Base-by-base conservation (phyloP, 2,329 filamentous ascomycete genomes). In the Dryadomyces quercivorus region DNA sequence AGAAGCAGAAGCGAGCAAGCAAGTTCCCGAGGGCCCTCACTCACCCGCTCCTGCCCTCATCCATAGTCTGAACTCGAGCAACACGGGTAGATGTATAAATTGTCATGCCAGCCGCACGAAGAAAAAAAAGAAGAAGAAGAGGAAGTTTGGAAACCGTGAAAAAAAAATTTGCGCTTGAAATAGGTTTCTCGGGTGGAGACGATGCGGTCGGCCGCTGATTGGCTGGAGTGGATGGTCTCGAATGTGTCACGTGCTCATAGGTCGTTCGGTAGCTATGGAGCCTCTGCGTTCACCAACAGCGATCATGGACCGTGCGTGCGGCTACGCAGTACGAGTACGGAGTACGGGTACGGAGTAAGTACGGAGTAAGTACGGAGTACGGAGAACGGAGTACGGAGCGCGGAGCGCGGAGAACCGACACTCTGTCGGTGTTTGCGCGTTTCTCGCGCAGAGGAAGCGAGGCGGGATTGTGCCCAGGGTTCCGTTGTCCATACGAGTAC, bases 81-180 rank as follows among this genome's bases (percentile, higher is more conserved):
- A 90, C 84, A 87, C 82, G 85, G 85, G 81, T 67, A 74, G 71
- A 74, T 76, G 72, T 59, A 67, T 71, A 52, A 56, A 40, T 52
- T 54, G 78, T 84, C 76, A 81, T 84, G 81, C 82, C 82, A 74
- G 85, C 86, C 85, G 85, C 86, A 90, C 84, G 75, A 88, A 77
- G 81, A 78, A 77, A 72, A 72, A 60, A 73, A 75, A 79, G 16
- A 80, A 71, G 72, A 69, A 69, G 63, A 65, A 64, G 21, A 60
- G 49, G 53, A 54, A 60, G 63, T 20, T 64, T 64, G 38, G 53
- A 50, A 38, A 53, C 45, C 54, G 52, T 56, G 55, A 57, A 49
- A 52, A 52, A 18, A 51, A 51, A 58, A 57, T 62, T 61, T 56
- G 50, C 18, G n/a, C 16, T 52, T 55, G 7, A 58, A 57, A 59